Percentiles rank a stretch among this genome's conserved stretches.
phyloP scores from a whole-genome alignment of 768 basidiomycete species.

The Symmetrospora coprosmae region DNA sequence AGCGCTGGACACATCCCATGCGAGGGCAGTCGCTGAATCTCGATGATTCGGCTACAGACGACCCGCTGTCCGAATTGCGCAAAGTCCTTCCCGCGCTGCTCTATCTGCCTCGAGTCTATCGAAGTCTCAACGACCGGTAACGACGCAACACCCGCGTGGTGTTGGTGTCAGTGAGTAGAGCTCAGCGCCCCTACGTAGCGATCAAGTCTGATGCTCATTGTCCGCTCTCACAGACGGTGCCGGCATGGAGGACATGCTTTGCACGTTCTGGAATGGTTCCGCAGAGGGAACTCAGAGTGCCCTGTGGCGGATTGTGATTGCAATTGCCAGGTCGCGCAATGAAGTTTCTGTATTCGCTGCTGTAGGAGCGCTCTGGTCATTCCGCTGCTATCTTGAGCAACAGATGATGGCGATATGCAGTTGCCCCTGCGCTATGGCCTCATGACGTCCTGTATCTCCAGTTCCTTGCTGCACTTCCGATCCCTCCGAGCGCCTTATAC shows the following conservation, averaged over 20 bases:
- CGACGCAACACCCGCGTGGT: slow-evolving; percentile 6
- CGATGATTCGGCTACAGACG: neutral
- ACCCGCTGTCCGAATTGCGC: slow-evolving; percentile 22
- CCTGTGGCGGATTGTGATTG: slow-evolving; percentile 18
- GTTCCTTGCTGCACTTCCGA: too few relatives aligned
- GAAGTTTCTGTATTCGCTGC: too few relatives aligned
- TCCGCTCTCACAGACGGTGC: slow-evolving; percentile 1
- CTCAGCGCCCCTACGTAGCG: too few relatives aligned
- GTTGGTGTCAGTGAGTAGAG: slow-evolving; percentile 12
- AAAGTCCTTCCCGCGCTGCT: slow-evolving; percentile 19
- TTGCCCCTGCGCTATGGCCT: too few relatives aligned
- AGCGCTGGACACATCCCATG: too few relatives aligned
- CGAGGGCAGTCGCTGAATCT: neutral
- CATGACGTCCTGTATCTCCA: too few relatives aligned
- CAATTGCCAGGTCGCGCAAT: too few relatives aligned
- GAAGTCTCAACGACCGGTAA: slow-evolving; percentile 6
- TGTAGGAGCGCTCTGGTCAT: too few relatives aligned
- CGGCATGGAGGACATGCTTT: slow-evolving; percentile 21
- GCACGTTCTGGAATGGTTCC: slow-evolving; percentile 22
- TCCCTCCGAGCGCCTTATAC: too few relatives aligned
- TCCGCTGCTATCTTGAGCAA: too few relatives aligned
- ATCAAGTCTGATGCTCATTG: neutral
- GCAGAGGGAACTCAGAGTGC: slow-evolving; percentile 14
- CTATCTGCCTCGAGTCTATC: slow-evolving; percentile 2
- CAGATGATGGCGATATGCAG: too few relatives aligned